Evolutionary conservation across 305 asterid species (phyloP).

Genomic region (Striga hermonthica): DNA sequence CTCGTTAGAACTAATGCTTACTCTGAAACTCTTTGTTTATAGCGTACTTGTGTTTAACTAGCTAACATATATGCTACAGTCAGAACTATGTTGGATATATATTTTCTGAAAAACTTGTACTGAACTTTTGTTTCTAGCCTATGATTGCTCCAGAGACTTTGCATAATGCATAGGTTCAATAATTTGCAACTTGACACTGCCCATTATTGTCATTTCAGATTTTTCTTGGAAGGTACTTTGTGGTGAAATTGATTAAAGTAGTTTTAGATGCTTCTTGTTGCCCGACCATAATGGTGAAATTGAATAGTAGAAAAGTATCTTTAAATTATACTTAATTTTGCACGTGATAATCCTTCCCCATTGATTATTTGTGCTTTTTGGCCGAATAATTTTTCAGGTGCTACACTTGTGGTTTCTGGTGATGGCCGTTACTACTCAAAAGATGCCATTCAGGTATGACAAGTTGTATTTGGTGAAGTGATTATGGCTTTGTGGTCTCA

Average conservation of each 20-base stretch:
- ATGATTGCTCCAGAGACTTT: background rate
- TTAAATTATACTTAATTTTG: too few relatives aligned
- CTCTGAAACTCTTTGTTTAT: too few relatives aligned
- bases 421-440: conserved; percentile 96
- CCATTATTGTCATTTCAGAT: background rate
- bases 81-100: too few relatives aligned
- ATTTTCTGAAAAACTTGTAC: too few relatives aligned
- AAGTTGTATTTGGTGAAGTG: conserved; percentile 16
- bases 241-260: background rate
- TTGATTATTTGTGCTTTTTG: conserved; percentile 25
- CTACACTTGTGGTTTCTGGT: conserved; percentile 96
- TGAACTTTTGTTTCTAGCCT: background rate
- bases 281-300: background rate
- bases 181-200: background rate
- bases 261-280: background rate
- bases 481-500: conserved; percentile 1
- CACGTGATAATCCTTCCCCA: background rate
- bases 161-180: background rate
- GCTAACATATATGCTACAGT: too few relatives aligned
- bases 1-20: too few relatives aligned
- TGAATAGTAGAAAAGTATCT: too few relatives aligned
- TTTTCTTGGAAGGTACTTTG: background rate
- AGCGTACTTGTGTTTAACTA: too few relatives aligned
- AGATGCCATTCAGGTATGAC: conserved; percentile 83
- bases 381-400: conserved; percentile 51